phyloP scores from a whole-genome alignment of 1,284 basidiomycete species.

The Apiotrichum laibachii region DNA sequence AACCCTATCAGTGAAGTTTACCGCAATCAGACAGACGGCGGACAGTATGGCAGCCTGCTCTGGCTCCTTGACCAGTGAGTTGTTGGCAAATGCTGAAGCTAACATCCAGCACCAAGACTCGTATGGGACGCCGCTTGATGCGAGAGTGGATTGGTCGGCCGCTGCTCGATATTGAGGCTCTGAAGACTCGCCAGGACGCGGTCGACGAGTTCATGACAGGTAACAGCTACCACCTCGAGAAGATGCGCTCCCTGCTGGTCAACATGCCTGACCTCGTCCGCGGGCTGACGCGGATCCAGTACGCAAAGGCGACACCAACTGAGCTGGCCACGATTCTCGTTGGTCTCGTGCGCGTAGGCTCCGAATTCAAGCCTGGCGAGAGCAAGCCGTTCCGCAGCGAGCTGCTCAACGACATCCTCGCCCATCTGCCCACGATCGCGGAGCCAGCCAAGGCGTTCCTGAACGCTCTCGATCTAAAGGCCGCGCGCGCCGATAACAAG shows the following conservation, averaged over 20 bases:
- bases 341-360: constrained; percentile 70
- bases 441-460: constrained; percentile 61
- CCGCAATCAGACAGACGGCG: constrained; percentile 78
- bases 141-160: constrained; percentile 85
- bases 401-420: constrained; percentile 70
- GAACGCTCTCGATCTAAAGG: constrained; percentile 61
- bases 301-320: constrained; percentile 80
- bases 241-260: constrained; percentile 67
- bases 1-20: constrained; percentile 67
- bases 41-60: constrained; percentile 71
- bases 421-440: constrained; percentile 65
- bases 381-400: constrained; percentile 62
- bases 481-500: constrained; percentile 68
- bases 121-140: constrained; percentile 80
- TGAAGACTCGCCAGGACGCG: constrained; percentile 75
- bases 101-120: constrained; percentile 64
- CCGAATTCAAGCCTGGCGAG: constrained; percentile 61
- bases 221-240: constrained; percentile 57
- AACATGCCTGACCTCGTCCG: constrained; percentile 83
- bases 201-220: constrained; percentile 73
- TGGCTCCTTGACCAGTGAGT: constrained; percentile 54
- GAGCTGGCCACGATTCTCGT: constrained; percentile 76
- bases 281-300: constrained; percentile 84
- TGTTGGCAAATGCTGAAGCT: neutral
- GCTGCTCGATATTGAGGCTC: constrained; percentile 64